Evolutionary conservation across 257 asterid genomes (phyloP).

Genomic region (Solanum peruvianum): DNA sequence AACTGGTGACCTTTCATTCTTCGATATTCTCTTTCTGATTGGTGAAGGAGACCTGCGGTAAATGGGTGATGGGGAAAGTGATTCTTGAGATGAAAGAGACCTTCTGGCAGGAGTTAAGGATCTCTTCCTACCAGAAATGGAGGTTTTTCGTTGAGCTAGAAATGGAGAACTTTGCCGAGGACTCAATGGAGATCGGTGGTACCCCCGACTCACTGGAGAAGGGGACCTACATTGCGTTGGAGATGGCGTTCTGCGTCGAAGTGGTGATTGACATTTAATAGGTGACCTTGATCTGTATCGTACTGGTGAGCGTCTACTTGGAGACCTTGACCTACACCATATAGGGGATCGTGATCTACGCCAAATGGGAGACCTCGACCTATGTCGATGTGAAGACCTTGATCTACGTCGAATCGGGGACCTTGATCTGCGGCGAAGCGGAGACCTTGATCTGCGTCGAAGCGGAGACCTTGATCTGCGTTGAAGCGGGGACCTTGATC

Average conservation of each 20-base stretch:
- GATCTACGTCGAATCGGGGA: slow-evolving; percentile 20
- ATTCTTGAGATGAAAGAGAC: slow-evolving; percentile 38
- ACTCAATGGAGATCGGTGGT: slow-evolving; percentile 42
- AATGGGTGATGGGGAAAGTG: slow-evolving; percentile 44
- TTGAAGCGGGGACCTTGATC: slow-evolving; percentile 23
- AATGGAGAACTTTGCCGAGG: slow-evolving; percentile 38
- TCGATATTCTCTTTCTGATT: slow-evolving; percentile 29
- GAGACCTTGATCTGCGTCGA: slow-evolving; percentile 21
- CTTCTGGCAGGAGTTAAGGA: slow-evolving; percentile 17
- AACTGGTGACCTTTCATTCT: slow-evolving; percentile 29
- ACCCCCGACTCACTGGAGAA: slow-evolving; percentile 34
- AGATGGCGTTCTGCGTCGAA: slow-evolving; percentile 37
- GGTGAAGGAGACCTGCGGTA: slow-evolving; percentile 43
- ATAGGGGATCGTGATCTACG: slow-evolving; percentile 35
- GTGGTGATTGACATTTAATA: slow-evolving; percentile 14
- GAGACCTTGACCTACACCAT: slow-evolving; percentile 27
- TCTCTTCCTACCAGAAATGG: slow-evolving; percentile 13
- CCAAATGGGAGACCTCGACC: slow-evolving; percentile 23
- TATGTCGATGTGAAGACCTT: slow-evolving; percentile 28
- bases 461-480: slow-evolving; percentile 27
- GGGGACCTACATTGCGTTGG: slow-evolving; percentile 26
- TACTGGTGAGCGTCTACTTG: slow-evolving; percentile 12
- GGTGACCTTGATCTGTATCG: slow-evolving; percentile 25
- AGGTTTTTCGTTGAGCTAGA: slow-evolving; percentile 38
- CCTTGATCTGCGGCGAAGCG: slow-evolving; percentile 18